Conservation (phyloP, 1,284 basidiomycete genomes). For the Apiotrichum laibachii region DNA sequence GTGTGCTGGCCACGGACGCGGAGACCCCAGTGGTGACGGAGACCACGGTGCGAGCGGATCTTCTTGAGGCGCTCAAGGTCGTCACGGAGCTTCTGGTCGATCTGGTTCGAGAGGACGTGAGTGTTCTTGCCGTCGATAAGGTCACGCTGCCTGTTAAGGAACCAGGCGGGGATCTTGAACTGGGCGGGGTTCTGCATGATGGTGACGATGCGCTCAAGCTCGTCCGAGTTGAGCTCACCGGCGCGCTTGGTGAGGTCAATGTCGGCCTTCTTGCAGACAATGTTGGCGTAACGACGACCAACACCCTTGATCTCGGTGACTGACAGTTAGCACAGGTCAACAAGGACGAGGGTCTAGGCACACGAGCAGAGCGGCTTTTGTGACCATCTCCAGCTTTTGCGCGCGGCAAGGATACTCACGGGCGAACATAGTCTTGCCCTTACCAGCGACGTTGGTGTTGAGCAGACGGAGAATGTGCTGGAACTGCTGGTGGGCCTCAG, state of each 20-base stretch:
- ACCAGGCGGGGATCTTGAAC: constrained; percentile 99
- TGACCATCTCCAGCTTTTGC: background rate
- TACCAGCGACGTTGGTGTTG: constrained; percentile 98
- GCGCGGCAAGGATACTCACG: constrained; percentile 15
- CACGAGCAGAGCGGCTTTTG: too few relatives aligned
- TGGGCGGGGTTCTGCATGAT: constrained; percentile 99
- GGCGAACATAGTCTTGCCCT: constrained; percentile 85
- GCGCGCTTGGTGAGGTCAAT: constrained; percentile 97
- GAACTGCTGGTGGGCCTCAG: constrained; percentile 88
- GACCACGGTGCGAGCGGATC: constrained; percentile 97
- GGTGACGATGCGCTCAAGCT: constrained; percentile 97
- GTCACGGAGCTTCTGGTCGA: constrained; percentile 98
- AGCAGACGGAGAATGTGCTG: constrained; percentile 74
- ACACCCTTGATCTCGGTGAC: constrained; percentile 79
- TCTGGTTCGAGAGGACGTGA: constrained; percentile 93
- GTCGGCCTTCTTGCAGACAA: constrained; percentile 99
- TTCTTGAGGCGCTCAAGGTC: constrained; percentile 99
- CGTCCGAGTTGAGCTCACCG: constrained; percentile 91
- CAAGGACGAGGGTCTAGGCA: background rate
- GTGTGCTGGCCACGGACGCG: constrained; percentile 98
- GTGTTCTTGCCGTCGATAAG: constrained; percentile 96
- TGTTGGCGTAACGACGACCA: constrained; percentile 95
- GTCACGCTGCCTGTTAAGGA: constrained; percentile 99
- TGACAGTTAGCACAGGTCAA: background rate
- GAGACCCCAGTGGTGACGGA: constrained; percentile 95